Conservation (phyloP, 768 basidiomycete genomes). For the Termitomyces sp. region DNA sequence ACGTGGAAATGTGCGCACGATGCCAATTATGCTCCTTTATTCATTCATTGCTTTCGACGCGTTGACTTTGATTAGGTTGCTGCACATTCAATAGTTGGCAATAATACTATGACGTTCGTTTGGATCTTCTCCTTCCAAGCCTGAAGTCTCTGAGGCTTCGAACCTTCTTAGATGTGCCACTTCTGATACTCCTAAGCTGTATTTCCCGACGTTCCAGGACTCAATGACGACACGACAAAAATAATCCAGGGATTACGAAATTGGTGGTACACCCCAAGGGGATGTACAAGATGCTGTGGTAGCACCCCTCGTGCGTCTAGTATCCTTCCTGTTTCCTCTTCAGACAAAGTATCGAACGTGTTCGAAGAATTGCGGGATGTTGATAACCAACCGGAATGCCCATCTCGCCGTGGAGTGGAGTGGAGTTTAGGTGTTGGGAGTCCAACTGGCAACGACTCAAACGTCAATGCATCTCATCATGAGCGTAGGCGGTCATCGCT, state of each 20-base stretch:
- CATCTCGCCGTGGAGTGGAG: background rate
- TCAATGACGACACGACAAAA: background rate
- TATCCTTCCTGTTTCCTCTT: background rate
- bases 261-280: background rate
- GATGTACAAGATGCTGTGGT: background rate
- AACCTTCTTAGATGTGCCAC: background rate
- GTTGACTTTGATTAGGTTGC: background rate
- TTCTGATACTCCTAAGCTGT: background rate
- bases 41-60: background rate
- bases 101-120: background rate
- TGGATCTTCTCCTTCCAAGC: background rate
- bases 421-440: background rate
- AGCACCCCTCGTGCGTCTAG: background rate
- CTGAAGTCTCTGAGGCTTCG: background rate
- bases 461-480: background rate
- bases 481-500: background rate
- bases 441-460: background rate
- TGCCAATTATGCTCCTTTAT: background rate
- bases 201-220: background rate
- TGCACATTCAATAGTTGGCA: background rate
- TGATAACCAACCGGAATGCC: background rate
- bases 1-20: background rate
- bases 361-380: background rate
- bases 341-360: background rate
- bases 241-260: background rate